Evolutionary conservation across 1,284 basidiomycete species (phyloP).

Genomic region (Pseudozyma hubeiensis): DNA sequence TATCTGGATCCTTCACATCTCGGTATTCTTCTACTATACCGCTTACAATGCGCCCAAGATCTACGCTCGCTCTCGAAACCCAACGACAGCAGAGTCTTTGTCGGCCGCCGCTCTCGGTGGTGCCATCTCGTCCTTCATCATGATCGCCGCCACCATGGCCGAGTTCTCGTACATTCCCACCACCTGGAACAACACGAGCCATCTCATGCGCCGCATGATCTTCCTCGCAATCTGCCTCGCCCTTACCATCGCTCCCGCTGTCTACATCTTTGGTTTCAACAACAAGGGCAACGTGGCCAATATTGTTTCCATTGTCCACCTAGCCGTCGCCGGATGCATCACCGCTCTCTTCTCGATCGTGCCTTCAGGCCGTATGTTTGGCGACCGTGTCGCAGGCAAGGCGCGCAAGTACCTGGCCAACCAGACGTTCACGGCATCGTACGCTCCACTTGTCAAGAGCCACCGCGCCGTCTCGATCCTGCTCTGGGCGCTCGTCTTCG

Average conservation of each 20-base stretch:
- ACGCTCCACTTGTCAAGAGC: slow-evolving; percentile 57
- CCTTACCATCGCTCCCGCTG: slow-evolving; percentile 64
- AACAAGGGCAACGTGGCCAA: slow-evolving; percentile 53
- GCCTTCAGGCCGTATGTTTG: slow-evolving; percentile 67
- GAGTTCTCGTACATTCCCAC: slow-evolving; percentile 67
- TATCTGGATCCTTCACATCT: slow-evolving; percentile 68
- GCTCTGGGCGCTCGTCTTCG: slow-evolving; percentile 67
- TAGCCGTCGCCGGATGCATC: slow-evolving; percentile 60
- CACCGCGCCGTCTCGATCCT: slow-evolving; percentile 64
- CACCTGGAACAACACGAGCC: slow-evolving; percentile 69
- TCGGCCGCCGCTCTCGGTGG: slow-evolving; percentile 67
- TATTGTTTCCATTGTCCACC: slow-evolving; percentile 61
- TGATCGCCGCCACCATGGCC: slow-evolving; percentile 67
- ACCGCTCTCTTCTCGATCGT: slow-evolving; percentile 66
- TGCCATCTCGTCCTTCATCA: slow-evolving; percentile 65
- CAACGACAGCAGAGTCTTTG: slow-evolving; percentile 58
- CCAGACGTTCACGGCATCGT: slow-evolving; percentile 68
- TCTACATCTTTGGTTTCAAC: slow-evolving; percentile 67
- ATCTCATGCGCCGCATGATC: slow-evolving; percentile 63
- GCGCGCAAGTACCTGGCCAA: slow-evolving; percentile 68
- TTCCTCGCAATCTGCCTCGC: slow-evolving; percentile 66
- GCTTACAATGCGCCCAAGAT: slow-evolving; percentile 86
- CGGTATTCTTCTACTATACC: slow-evolving; percentile 68
- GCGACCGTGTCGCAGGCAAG: slow-evolving; percentile 67
- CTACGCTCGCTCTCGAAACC: slow-evolving; percentile 75